Conservation (phyloP, 305 asterid genomes). For the Fraxinus paxiana region DNA sequence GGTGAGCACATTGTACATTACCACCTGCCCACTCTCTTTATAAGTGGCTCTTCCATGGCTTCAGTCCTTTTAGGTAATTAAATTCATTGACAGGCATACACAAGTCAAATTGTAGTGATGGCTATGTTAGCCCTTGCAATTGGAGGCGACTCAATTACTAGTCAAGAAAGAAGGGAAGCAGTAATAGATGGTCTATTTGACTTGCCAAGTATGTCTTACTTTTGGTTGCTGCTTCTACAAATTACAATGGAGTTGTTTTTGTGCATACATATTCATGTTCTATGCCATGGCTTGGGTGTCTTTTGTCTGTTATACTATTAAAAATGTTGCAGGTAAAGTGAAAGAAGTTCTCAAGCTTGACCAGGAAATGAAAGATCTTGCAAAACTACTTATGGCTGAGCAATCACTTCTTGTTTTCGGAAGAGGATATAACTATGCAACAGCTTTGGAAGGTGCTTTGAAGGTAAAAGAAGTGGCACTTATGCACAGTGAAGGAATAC, state of each 20-base stretch:
- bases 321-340: constrained; percentile 57
- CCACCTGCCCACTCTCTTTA: neutral
- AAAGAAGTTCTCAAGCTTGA: constrained; percentile 91
- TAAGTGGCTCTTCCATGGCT: neutral
- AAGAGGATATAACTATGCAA: constrained; percentile 90
- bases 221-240: constrained; percentile 11
- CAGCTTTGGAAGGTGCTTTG: constrained; percentile 95
- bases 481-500: constrained; percentile 99
- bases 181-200: constrained; percentile 81
- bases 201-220: constrained; percentile 66
- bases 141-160: constrained; percentile 83
- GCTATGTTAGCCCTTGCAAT: constrained; percentile 98
- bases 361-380: constrained; percentile 83
- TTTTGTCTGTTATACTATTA: constrained; percentile 9
- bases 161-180: constrained; percentile 73
- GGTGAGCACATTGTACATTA: constrained; percentile 37
- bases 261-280: neutral
- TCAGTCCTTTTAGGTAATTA: constrained; percentile 16
- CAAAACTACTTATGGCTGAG: constrained; percentile 66
- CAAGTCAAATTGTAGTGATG: constrained; percentile 99
- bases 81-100: constrained; percentile 68
- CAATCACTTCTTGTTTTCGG: constrained; percentile 96
- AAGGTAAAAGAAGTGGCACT: constrained; percentile 98
- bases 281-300: neutral
- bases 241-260: constrained; percentile 14